Evolutionary conservation across 2,329 filamentous ascomycete species (phyloP).

Genomic region (Xenosphaeropsis pyriputrescens): DNA sequence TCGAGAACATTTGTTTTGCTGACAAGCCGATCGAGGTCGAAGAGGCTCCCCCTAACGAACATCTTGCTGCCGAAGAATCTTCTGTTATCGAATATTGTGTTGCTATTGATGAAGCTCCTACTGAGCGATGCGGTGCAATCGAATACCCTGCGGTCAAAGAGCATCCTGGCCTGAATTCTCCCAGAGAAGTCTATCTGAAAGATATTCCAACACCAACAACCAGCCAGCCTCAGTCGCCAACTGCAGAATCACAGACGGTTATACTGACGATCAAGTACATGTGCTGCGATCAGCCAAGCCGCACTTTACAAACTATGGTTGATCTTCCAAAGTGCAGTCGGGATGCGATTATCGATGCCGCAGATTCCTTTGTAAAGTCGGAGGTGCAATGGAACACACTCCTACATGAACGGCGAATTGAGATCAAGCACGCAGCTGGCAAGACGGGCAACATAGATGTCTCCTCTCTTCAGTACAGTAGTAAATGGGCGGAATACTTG

Average conservation of each 20-base stretch:
- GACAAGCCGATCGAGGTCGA: too few species aligned
- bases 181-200: too few species aligned
- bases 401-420: constrained; percentile 1
- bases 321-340: constrained; percentile 3
- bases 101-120: too few species aligned
- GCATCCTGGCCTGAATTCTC: too few species aligned
- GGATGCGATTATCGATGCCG: constrained; percentile 3
- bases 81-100: too few species aligned
- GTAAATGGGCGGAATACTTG: constrained; percentile 6
- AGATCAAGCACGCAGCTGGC: constrained; percentile 5
- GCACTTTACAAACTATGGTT: constrained; percentile 3
- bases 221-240: not conserved
- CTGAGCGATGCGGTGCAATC: too few species aligned
- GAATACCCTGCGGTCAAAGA: too few species aligned
- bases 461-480: constrained; percentile 6
- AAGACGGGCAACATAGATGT: constrained; percentile 7
- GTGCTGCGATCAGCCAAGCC: constrained; percentile 1
- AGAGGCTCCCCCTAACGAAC: too few species aligned
- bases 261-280: constrained; percentile 3
- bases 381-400: not conserved
- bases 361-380: constrained; percentile 5
- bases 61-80: too few species aligned
- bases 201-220: not conserved
- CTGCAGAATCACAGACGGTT: constrained; percentile 1
- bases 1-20: too few species aligned